Base-by-base conservation (phyloP, 2,329 filamentous ascomycete genomes). In the Claviceps arundinis region DNA sequence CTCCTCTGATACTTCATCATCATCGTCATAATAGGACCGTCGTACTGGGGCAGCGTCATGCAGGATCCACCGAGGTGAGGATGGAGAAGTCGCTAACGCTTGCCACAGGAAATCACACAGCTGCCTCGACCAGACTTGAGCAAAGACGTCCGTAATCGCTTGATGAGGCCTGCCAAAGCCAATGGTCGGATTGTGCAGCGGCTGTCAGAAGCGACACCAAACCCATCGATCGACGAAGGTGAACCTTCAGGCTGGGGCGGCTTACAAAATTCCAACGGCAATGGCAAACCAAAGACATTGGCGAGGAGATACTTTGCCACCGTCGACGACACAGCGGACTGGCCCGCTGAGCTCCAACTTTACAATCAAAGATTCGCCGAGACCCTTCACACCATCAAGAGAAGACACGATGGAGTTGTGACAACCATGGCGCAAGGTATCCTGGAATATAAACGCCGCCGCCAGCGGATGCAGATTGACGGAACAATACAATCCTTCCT, bases 381-480 rank as follows among this genome's bases (percentile, higher is more conserved):
- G 67, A 89, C 87, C 4, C 76, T 98, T 46, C 86, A 97, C 66
- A 85, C 85, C 60, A 97, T 98, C 73, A 98, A 98, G 75, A 77
- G 90, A 67, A 79, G 93, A 64, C 93, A 98, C 71, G 93, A 98
- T 68, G 84, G 91, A 61, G 93, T 98, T 56, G 93, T 98, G 48
- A 98, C 93, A 17, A 98, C 93, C 7, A 93, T 98, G 70, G 93
- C 93, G 5, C 91, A 98, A 70, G 93, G 93, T 55, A 96, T 98
- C 59, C 78, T 97, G 54, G 93, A 98, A 71, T 98, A 95, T 77
- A 98, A 98, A 73, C 87, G 91, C 52, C 91, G 86, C 66, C 82
- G 89, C 56, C 93, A 98, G 76, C 83, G 93, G 51, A 93, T 97
- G 85, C 93, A 97, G 66, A 98, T 98, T 63, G 93, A 97, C 70